Evolutionary conservation across 2,329 filamentous ascomycete species (phyloP), one percentile per base, ranked within the genome.

Genomic region (Sporothrix pallida): DNA sequence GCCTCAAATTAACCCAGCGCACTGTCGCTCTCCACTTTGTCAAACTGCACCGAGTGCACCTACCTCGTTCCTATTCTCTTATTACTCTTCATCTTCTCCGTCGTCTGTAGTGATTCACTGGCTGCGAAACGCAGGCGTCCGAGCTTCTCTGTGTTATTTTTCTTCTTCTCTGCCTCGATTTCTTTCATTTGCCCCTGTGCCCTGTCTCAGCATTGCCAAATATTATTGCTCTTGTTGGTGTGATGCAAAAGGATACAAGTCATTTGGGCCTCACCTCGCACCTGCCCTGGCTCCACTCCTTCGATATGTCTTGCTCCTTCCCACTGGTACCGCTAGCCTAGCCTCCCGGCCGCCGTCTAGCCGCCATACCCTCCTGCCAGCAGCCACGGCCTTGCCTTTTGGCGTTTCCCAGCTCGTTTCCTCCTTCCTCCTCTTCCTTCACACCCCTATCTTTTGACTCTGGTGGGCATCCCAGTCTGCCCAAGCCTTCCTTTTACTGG

Each of bases 1-100:
- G 56, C 72, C 44, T 73, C 31, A 63, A 62, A 73, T 69, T 70
- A 37, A 62, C 44, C 50, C 26, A 48, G 20, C 42, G n/a, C 52
- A 50, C 37, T 15, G 37, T 60, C 56, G 37, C 54, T 62, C 72
- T 65, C 72, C 65, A 70, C 65, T 48, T 50, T 48, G 31, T 20
- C 37, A 26, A 20, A 23, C 37, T 17, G 6, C 23, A 26, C 23
- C 23, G 23, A 26, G 23, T 26, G 23, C 23, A 63, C 42, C 26
- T 52, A 17, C 37, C 60, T 46, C 17, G 23, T n/a, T 63, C 15
- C 10, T 58, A 37, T 44, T 20, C 62, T 26, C 12, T 46, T 46
- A 2, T 7, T 56, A 48, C 44, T 44, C 26, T 31, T 58, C 70
- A 3, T 48, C 63, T 42, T 62, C 23, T 31, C 50, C 12, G 48